These are phyloP conservation scores for Piper betle DNA, from an alignment of 164 flowering plant genomes.

Conservation along the genomic window DNA sequence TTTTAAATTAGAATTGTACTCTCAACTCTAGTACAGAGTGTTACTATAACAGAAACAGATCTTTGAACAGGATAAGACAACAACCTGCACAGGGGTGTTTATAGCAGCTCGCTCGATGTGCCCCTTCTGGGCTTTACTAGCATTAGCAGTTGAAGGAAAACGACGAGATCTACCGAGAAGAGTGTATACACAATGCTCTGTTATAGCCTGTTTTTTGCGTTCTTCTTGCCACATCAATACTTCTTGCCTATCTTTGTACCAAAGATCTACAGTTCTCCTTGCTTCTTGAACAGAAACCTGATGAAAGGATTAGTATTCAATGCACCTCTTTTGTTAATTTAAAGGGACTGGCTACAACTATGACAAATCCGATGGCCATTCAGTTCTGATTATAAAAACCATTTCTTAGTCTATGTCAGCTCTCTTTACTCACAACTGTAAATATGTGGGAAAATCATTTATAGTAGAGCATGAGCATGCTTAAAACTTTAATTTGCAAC, in stretches of 20 bases:
- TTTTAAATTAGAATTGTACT: too few relatives aligned
- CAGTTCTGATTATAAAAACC: too few relatives aligned
- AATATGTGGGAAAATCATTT: too few relatives aligned
- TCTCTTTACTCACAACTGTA: too few relatives aligned
- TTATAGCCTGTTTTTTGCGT: constrained; percentile 50
- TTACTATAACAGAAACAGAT: too few relatives aligned
- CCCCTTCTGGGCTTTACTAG: constrained; percentile 24
- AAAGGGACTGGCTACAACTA: too few relatives aligned
- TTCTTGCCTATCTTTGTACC: constrained; percentile 84
- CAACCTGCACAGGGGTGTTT: constrained; percentile 94
- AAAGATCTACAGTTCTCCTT: constrained; percentile 65
- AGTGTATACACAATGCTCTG: constrained; percentile 36
- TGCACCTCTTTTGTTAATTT: too few relatives aligned
- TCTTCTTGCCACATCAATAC: constrained; percentile 66
- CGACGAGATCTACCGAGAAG: constrained; percentile 74
- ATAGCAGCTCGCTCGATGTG: constrained; percentile 97
- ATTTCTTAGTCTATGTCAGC: too few relatives aligned
- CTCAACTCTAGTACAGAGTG: too few relatives aligned
- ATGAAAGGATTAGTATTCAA: neutral
- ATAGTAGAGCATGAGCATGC: too few relatives aligned
- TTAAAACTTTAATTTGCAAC: too few relatives aligned
- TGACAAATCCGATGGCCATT: too few relatives aligned
- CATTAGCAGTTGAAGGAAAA: constrained; percentile 45
- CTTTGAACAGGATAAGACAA: neutral
- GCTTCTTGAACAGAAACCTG: constrained; percentile 91